Percentiles rank a stretch among this genome's conserved stretches.
These are phyloP conservation scores for Penicillium sp. DNA, from an alignment of 2,329 filamentous ascomycete species.

Conservation along the genomic window DNA sequence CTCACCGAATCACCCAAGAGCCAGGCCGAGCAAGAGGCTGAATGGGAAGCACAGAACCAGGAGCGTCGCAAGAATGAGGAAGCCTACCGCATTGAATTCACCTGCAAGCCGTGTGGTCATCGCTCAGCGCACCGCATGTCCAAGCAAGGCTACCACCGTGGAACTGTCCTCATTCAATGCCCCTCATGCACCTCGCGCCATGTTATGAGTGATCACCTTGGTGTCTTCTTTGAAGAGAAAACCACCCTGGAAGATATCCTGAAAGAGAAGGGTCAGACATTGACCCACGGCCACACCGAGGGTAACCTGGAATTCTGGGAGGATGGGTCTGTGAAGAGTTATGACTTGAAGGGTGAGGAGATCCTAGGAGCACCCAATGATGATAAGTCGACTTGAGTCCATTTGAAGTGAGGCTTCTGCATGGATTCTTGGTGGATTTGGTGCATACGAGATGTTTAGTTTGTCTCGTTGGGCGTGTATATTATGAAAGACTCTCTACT, in stretches of 20 bases:
- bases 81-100: constrained; percentile 86
- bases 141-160: constrained; percentile 92
- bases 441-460: constrained; percentile 6
- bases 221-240: constrained; percentile 52
- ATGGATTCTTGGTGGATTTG: background rate
- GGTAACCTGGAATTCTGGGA: constrained; percentile 94
- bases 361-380: constrained; percentile 8
- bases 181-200: constrained; percentile 83
- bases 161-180: constrained; percentile 85
- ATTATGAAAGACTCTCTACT: constrained; percentile 22
- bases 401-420: background rate
- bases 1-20: constrained; percentile 36
- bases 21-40: constrained; percentile 30
- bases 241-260: constrained; percentile 48
- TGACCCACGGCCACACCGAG: constrained; percentile 75
- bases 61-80: constrained; percentile 53
- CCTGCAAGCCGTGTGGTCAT: constrained; percentile 78
- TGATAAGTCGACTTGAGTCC: constrained; percentile 8
- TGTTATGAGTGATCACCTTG: constrained; percentile 86
- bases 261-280: constrained; percentile 58
- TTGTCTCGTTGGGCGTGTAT: constrained; percentile 6
- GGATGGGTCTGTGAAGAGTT: constrained; percentile 56
- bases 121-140: constrained; percentile 83
- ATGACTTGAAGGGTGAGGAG: constrained; percentile 14
- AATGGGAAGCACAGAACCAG: constrained; percentile 38